phyloP scores from a whole-genome alignment of 176 grass and related monocot genomes.

The Bolboschoenus planiculmis region DNA sequence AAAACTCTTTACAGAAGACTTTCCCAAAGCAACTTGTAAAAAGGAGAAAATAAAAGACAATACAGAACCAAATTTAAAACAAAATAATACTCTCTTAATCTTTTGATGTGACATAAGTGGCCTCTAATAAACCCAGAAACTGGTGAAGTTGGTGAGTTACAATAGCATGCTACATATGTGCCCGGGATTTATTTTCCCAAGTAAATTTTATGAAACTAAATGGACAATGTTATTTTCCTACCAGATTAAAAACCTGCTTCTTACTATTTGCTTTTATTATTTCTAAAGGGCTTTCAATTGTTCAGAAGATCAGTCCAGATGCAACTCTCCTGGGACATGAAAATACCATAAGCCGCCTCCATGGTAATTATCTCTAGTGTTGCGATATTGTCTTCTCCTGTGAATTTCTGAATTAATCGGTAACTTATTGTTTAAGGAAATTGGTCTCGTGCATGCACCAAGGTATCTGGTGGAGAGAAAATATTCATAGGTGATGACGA shows the following conservation, averaged over 20 bases:
- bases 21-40: background rate
- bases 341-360: conserved; percentile 67
- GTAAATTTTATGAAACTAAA: background rate
- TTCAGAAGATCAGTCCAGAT: conserved; percentile 72
- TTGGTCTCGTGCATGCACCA: conserved; percentile 46
- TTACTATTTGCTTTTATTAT: conserved; percentile 13
- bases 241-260: background rate
- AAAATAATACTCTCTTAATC: background rate
- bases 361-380: conserved; percentile 34
- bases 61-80: background rate
- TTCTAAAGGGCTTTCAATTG: conserved; percentile 63
- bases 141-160: background rate
- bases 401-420: background rate
- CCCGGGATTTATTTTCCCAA: background rate
- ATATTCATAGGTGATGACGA: conserved; percentile 65
- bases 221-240: background rate
- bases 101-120: background rate
- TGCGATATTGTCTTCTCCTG: background rate
- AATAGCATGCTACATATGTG: background rate
- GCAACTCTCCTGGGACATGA: conserved; percentile 72
- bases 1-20: background rate
- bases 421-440: conserved; percentile 31
- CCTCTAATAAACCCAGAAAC: background rate
- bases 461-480: conserved; percentile 62
- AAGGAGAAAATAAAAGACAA: background rate